Evolutionary conservation across 148 eudicot genomes (phyloP).

Genomic region (Fagopyrum esculentum): DNA sequence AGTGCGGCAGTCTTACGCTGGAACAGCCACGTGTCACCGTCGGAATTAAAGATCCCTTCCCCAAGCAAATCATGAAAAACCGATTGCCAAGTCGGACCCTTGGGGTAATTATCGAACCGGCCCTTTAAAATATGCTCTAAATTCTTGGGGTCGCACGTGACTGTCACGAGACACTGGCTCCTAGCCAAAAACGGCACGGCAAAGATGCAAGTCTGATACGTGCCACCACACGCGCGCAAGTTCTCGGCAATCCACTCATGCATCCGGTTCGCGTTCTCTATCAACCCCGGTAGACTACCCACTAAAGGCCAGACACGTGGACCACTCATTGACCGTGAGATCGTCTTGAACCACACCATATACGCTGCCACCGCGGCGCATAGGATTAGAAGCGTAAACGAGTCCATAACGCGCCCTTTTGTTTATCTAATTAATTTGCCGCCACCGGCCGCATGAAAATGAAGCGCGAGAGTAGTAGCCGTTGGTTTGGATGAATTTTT

Average conservation of each 20-base stretch:
- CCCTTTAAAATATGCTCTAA: slow-evolving; percentile 76
- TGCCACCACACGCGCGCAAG: slow-evolving; percentile 73
- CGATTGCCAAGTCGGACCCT: slow-evolving; percentile 92
- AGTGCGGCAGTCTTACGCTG: slow-evolving; percentile 94
- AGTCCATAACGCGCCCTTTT: slow-evolving; percentile 25
- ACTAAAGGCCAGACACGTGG: slow-evolving; percentile 82
- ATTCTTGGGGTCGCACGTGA: slow-evolving; percentile 89
- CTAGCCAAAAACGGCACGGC: slow-evolving; percentile 63
- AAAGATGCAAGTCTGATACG: slow-evolving; percentile 74
- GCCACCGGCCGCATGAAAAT: neutral
- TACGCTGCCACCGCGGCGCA: slow-evolving; percentile 38
- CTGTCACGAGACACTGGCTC: slow-evolving; percentile 81
- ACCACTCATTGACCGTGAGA: slow-evolving; percentile 42
- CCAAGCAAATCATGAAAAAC: slow-evolving; percentile 88
- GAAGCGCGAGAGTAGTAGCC: slow-evolving; percentile 8
- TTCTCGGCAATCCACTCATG: slow-evolving; percentile 95
- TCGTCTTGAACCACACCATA: slow-evolving; percentile 55
- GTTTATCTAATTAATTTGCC: neutral
- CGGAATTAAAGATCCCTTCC: slow-evolving; percentile 78
- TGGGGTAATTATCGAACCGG: slow-evolving; percentile 86
- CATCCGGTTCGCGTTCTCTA: slow-evolving; percentile 52
- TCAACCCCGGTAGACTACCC: slow-evolving; percentile 75
- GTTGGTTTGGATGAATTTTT: slow-evolving; percentile 13
- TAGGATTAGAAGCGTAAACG: slow-evolving; percentile 31
- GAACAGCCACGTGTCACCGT: slow-evolving; percentile 95